These are phyloP conservation scores for Cystobasidiopsis lactophilus DNA, from an alignment of 768 basidiomycete genomes.

Conservation along the genomic window DNA sequence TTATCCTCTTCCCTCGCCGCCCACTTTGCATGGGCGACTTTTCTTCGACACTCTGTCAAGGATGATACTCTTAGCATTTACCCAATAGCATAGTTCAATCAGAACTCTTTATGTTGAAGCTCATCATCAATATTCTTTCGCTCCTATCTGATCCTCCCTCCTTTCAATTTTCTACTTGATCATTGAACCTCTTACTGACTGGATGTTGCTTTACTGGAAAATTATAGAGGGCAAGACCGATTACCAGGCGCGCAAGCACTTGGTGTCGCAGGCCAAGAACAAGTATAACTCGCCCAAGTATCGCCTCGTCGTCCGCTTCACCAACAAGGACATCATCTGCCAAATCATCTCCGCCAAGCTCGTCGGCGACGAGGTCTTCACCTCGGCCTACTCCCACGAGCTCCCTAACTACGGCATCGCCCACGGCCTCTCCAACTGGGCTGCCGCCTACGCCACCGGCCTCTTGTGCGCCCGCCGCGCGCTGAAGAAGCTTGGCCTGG, in stretches of 20 bases:
- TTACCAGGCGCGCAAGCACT: constrained; percentile 94
- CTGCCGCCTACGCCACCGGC: constrained; percentile 97
- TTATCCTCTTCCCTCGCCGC: background rate
- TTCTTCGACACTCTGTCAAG: too few species aligned
- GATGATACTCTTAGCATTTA: background rate
- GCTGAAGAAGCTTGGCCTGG: constrained; percentile 79
- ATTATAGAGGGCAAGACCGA: constrained; percentile 92
- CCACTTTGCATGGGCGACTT: background rate
- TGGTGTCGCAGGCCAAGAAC: constrained; percentile 97
- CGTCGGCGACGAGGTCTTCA: constrained; percentile 85
- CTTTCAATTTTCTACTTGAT: background rate
- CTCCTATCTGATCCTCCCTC: constrained; percentile 11
- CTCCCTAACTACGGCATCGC: constrained; percentile 89
- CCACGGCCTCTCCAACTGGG: constrained; percentile 97
- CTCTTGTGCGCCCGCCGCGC: constrained; percentile 86
- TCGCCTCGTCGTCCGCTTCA: constrained; percentile 95
- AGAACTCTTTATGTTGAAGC: constrained; percentile 1
- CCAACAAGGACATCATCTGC: constrained; percentile 85
- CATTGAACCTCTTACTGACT: background rate
- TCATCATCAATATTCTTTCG: constrained; percentile 12
- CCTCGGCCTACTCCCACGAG: constrained; percentile 69
- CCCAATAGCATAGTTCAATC: constrained; percentile 10
- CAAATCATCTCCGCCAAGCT: constrained; percentile 93
- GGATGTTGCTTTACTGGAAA: background rate
- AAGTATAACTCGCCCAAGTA: constrained; percentile 99